phyloP scores from a whole-genome alignment of 2,329 filamentous ascomycete species.

The Penicillium oxalicum region DNA sequence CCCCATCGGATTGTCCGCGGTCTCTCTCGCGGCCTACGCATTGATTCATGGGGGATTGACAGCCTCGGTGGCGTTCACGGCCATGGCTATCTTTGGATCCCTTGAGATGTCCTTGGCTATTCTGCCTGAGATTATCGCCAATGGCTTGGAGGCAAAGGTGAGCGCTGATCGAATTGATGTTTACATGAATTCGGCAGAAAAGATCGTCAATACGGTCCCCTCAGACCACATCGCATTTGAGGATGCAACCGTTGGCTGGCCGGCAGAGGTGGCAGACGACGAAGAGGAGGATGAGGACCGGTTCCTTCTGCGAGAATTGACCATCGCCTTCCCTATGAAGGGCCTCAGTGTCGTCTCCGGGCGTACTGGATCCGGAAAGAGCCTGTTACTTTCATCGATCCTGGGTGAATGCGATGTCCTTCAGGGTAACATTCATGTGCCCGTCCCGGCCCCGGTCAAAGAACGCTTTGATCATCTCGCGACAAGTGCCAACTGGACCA shows the following conservation, averaged over 20 bases:
- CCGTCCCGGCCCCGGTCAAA: slow-evolving; percentile 40
- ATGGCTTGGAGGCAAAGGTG: slow-evolving; percentile 66
- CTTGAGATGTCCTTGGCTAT: slow-evolving; percentile 66
- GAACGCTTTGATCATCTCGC: slow-evolving; percentile 56
- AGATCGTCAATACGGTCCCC: slow-evolving; percentile 57
- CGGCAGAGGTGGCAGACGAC: slow-evolving; percentile 57
- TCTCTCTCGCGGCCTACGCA: slow-evolving; percentile 65
- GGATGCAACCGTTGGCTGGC: slow-evolving; percentile 65
- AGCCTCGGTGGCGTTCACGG: slow-evolving; percentile 73
- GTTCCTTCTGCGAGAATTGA: slow-evolving; percentile 61
- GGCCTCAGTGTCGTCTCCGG: slow-evolving; percentile 71
- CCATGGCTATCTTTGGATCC: slow-evolving; percentile 64
- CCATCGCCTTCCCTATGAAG: slow-evolving; percentile 60
- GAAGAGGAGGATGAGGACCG: slow-evolving; percentile 48
- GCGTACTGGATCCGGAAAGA: slow-evolving; percentile 73
- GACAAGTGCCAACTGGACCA: slow-evolving; percentile 49
- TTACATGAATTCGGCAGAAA: slow-evolving; percentile 63
- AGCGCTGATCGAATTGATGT: slow-evolving; percentile 65
- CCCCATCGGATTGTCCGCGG: slow-evolving; percentile 66
- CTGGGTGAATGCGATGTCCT: slow-evolving; percentile 70
- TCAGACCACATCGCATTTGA: slow-evolving; percentile 59
- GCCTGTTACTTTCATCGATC: slow-evolving; percentile 64
- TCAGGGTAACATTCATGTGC: slow-evolving; percentile 49
- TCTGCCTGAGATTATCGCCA: slow-evolving; percentile 66
- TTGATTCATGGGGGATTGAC: slow-evolving; percentile 56